phyloP scores from a whole-genome alignment of 306 rosid genomes.

The Chamaecrista fasciculata region DNA sequence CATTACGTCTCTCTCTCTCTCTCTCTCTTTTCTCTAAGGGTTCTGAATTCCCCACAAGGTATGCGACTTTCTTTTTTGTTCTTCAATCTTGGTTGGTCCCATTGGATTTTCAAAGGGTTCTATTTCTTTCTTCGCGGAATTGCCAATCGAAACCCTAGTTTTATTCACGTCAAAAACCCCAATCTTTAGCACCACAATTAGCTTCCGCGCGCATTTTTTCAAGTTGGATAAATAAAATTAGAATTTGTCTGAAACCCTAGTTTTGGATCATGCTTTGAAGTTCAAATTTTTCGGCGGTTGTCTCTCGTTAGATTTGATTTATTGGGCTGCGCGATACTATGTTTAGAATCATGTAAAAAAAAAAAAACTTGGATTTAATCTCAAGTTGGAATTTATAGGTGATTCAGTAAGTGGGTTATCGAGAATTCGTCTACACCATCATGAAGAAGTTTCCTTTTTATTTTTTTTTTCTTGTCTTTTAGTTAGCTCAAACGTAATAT shows the following conservation, averaged over 20 bases:
- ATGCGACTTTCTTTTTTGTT: conserved; percentile 12
- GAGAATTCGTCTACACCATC: background rate
- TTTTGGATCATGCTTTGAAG: conserved; percentile 39
- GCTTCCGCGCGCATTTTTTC: conserved; percentile 26
- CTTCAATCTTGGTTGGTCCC: conserved; percentile 6
- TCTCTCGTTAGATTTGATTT: conserved; percentile 46
- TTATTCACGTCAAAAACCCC: conserved; percentile 27
- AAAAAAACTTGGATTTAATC: conserved; percentile 33
- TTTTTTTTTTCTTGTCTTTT: too few relatives aligned
- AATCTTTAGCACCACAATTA: conserved; percentile 34
- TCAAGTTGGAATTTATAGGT: conserved; percentile 28
- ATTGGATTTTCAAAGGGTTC: conserved; percentile 19
- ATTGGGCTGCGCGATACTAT: conserved; percentile 22
- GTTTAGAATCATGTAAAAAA: conserved; percentile 19
- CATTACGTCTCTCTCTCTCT: background rate
- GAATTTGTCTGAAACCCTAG: conserved; percentile 61
- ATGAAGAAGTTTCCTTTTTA: conserved; percentile 17
- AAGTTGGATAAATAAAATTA: conserved; percentile 24
- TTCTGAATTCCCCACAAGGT: conserved; percentile 35
- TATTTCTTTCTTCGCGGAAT: conserved; percentile 19
- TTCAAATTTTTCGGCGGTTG: conserved; percentile 30
- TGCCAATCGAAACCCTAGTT: conserved; percentile 59
- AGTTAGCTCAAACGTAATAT: conserved; percentile 26
- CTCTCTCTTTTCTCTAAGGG: conserved; percentile 24
- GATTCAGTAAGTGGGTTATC: conserved; percentile 32